Base-by-base conservation (phyloP, 805 yeast species). In the Tetrapisispora arboricola region DNA sequence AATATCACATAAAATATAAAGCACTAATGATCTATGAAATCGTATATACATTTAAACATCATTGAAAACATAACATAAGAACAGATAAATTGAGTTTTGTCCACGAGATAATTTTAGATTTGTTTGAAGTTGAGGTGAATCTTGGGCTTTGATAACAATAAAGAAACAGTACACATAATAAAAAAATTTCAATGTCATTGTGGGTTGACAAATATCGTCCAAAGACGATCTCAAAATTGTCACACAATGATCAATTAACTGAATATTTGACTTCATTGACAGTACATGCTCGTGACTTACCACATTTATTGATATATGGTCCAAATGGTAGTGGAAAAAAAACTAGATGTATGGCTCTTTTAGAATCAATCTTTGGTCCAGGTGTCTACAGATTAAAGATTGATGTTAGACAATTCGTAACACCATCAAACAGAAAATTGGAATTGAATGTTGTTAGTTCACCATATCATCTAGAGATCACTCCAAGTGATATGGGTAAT, bases 201-300 rank as follows among this genome's bases (percentile, higher is more conserved):
- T 92, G 98, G 98, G 95, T 94, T 7, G 97, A 92, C 61, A 86
- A 87, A 50, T 79, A 87, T 61, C 74, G 96, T 49, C 98, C 98
- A 7, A 75, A 67, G 45, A 65, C 69, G 1, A 67, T 92, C 38
- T 73, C 70, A 2, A 70, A 68, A 20, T 67, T 92, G 35, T 76
- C 79, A 39, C 88, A 73, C 58, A 94, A 87, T 55, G 62, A 61
- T 0, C 72, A 70, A 4, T 73, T 88, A 22, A 76, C 95, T 0
- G 60, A 66, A 28, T 73, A 81, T 43, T 66, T 92, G 27, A 61
- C 66, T 35, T 77, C 92, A 2, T 36, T 54, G n/a, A 41, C 61
- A 4, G 43, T 51, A 17, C 58, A 55, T 31, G 57, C 59, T 29
- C 46, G 54, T 57, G 96, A 92, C 59, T 80, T 92, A 54, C 99